Base-by-base conservation (phyloP, 1,284 basidiomycete genomes). In the Pyrrhoderma noxium region DNA sequence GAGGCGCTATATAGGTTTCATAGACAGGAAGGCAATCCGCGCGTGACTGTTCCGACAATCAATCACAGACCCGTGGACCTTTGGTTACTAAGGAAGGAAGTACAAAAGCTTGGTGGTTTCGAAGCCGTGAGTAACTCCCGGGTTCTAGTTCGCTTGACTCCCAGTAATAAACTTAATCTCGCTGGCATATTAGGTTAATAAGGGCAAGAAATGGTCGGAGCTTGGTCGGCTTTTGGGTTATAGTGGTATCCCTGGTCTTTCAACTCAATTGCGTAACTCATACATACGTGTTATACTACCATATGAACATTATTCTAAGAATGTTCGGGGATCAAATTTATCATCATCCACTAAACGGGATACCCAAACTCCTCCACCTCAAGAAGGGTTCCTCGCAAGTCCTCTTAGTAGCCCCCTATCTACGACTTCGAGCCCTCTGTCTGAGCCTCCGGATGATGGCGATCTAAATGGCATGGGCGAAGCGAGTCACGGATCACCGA, bases 1-100 rank as follows among this genome's bases (percentile, higher is more conserved):
- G 95, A 99, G 67, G 93, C 97, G 68, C 78, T 99, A 38, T 94
- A 94, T 70, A 86, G 89, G 59, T 94, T 85, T 65, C 89, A 93
- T 70, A 85, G 84, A 64, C 90, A 93, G 65, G 89, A 93, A 69
- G 90, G 89, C 43, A 90, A 91, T 65, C 75, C 82, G 55, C 80
- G 88, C 52, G 83, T 97, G 16, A 83, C 84, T 31, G 88, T 98
- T 36, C 96, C 96, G 49, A 86, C 87, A 47, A 89, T 99, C 64
- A 93, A 93, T 67, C 85, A 91, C 66, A 88, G 89, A 61, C 79
- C 93, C 1, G 73, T 99, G 52, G 94, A 99, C 72, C 74, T 99
- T 8, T 99, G 93, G 87, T 76, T 85, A 51, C 72, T 99, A 56
- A 79, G 93, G 57, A 94, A 91, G 66, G 92, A 94, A 66, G 93